Base-by-base conservation (phyloP, 345 rosid genomes). In the Barbarea vulgaris region DNA sequence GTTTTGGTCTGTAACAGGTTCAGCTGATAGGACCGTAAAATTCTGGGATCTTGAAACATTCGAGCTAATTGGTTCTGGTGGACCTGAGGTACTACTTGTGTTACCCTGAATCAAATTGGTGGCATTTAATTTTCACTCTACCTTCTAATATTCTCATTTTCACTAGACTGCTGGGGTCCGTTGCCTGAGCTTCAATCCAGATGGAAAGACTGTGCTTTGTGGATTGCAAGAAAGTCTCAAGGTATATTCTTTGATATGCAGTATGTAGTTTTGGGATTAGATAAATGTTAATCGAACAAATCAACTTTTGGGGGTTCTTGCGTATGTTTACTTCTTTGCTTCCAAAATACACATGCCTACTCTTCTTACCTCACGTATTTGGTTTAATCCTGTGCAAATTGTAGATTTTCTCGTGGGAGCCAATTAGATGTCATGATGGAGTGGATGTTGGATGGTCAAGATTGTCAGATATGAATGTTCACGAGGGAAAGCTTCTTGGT, bases 371-470 rank as follows among this genome's bases (percentile, higher is more conserved):
- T 42, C 34, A 69, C 50, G 62, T 19, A 41, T 80, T 63, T 47
- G 21, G 22, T 51, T 75, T 66, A 27, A 37, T 69, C 50, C 44
- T 51, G 11, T 61, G 62, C 37, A 69, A 81, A 65, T 76, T 34
- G 37, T 72, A 95, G 99, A 91, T 92, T 73, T 86, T 90, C 82
- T 90, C 99, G 0, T 95, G 99, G 99, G 99, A 95, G 80, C 99
- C 99, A 22, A 86, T 92, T 72, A 75, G 87, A 78, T 87, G 97
- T 75, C 96, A 92, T 77, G 95, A 90, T 78, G 76, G 85, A 33
- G 97, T 92, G 79, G 99, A 95, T 83, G 97, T 95, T 82, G 99
- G 99, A 78, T 95, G 99, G 99, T 92, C 99, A 69, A 92, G 74
- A 82, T 82, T 92, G 87, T 89, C 93, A 27, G 99, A 95, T 83